Evolutionary conservation across 2,329 filamentous ascomycete genomes (phyloP).

Genomic region (Fusarium lateritium): DNA sequence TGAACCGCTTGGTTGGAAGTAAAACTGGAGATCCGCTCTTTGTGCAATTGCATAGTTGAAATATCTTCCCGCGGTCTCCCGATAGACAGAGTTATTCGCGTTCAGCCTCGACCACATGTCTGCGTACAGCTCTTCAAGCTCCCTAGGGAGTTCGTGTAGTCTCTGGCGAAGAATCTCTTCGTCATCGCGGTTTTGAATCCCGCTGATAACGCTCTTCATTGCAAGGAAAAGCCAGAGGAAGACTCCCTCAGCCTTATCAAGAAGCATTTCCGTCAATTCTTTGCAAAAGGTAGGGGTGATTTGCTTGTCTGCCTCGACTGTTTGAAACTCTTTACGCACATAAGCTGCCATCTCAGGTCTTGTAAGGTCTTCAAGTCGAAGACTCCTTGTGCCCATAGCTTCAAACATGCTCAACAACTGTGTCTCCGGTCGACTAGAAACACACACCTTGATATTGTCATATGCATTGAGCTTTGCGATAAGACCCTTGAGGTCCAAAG

Average conservation of each 20-base stretch:
- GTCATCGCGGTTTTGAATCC: background rate
- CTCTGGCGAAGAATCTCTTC: background rate
- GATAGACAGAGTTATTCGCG: conserved; percentile 12
- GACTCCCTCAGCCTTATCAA: background rate
- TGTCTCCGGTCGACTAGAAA: background rate
- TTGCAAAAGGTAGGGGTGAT: accelerated
- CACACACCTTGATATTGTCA: background rate
- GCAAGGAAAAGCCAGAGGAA: conserved; percentile 9
- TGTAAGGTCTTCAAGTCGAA: background rate
- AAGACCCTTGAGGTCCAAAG: background rate
- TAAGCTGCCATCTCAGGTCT: background rate
- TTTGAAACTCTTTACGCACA: background rate
- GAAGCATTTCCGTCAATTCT: background rate
- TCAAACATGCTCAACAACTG: background rate
- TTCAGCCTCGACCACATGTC: conserved; percentile 31
- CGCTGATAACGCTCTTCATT: background rate
- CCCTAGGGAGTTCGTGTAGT: background rate
- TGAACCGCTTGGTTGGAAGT: too few relatives aligned
- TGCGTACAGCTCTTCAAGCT: conserved; percentile 15
- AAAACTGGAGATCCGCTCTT: background rate
- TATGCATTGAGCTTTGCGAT: background rate
- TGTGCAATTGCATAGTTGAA: background rate
- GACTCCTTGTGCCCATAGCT: accelerated
- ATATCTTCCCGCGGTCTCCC: conserved; percentile 2
- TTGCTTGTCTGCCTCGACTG: accelerated